Evolutionary conservation across 176 grass and related monocot genomes (phyloP), one percentile per base, ranked within the genome.

Genomic region (Alopecurus myosuroides): DNA sequence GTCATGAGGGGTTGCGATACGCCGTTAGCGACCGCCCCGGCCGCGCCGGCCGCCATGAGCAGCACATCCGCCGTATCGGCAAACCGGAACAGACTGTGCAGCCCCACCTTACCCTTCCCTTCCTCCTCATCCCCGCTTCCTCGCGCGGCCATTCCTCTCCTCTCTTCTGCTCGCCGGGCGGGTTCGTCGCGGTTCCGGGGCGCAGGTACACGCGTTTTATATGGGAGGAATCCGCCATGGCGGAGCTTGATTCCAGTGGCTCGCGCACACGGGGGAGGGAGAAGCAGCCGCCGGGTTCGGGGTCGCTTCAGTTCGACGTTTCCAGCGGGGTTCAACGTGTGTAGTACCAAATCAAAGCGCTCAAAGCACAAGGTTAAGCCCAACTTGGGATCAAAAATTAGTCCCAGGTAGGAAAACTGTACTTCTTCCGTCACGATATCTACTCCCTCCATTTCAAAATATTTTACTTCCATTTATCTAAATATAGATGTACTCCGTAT

Each of bases 1-100:
- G 81, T 81, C 89, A 91, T 91, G 77, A 91, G 69, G 18, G 76
- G 81, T 46, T 88, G 85, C 41, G 85, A 77, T 29, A 80, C 52
- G 12, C 85, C 85, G 61, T 53, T 84, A 20, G 74, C 81, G 37
- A 76, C 31, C 1, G 89, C 89, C 25, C 76, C 85, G 0, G 78
- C 76, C 29, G 60, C 67, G 44, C 44, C 44, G 44, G 44, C 44
- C 44, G 13, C 44, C 85, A 88, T 91, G 39, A 88, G 70, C 36
- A 42, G 2, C 17, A 15, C 37, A 6, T 91, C 89, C 31, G 13
- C 12, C 42, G 60, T 17, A 26, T 91, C 89, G 20, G 85, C 76
- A 29, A 85, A 88, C 60, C 69, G 29, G 77, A 91, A 88, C 81
- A 88, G 71, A 70, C 84, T 56, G 82, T 81, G 66, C 81, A 85